Percentiles rank a stretch among this genome's conserved stretches.
Conservation (phyloP, 495 filamentous ascomycete species). For the Glarea lozoyensis region DNA sequence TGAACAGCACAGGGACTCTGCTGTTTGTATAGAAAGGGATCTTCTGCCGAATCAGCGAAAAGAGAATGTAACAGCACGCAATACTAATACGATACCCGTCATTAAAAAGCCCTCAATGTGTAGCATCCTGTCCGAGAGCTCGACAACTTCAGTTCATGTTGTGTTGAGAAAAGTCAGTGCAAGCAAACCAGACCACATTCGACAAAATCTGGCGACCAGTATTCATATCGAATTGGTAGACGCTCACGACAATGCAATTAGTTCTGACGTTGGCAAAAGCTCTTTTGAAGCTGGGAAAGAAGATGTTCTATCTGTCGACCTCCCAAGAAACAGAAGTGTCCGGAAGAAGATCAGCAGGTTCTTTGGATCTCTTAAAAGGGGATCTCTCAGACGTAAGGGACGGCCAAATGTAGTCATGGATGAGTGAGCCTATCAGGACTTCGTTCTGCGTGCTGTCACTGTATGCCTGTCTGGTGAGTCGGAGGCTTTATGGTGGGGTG, state of each 20-base stretch:
- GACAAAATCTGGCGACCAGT: not conserved
- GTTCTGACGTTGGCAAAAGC: too few relatives aligned
- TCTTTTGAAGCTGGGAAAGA: too few relatives aligned
- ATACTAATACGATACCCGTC: too few relatives aligned
- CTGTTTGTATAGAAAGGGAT: not conserved
- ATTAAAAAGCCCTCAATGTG: not conserved
- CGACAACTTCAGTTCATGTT: not conserved
- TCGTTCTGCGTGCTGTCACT: too few relatives aligned
- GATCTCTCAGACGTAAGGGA: too few relatives aligned
- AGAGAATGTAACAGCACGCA: too few relatives aligned
- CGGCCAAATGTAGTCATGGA: too few relatives aligned
- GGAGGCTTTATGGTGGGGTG: too few relatives aligned
- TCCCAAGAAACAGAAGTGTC: not conserved
- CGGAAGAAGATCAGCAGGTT: slow-evolving; percentile 10
- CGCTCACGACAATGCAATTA: not conserved
- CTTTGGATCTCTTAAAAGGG: slow-evolving; percentile 5
- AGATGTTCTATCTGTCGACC: too few relatives aligned
- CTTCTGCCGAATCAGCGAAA: too few relatives aligned
- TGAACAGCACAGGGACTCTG: not conserved
- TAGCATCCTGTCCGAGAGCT: not conserved
- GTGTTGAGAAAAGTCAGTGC: not conserved
- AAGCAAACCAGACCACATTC: not conserved
- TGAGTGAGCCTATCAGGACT: too few relatives aligned
- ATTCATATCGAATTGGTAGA: not conserved
- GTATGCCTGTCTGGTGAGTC: too few relatives aligned